Evolutionary conservation across 2,329 filamentous ascomycete species (phyloP), one percentile per base, ranked within the genome.

Genomic region (Cadophora luteo-olivacea): DNA sequence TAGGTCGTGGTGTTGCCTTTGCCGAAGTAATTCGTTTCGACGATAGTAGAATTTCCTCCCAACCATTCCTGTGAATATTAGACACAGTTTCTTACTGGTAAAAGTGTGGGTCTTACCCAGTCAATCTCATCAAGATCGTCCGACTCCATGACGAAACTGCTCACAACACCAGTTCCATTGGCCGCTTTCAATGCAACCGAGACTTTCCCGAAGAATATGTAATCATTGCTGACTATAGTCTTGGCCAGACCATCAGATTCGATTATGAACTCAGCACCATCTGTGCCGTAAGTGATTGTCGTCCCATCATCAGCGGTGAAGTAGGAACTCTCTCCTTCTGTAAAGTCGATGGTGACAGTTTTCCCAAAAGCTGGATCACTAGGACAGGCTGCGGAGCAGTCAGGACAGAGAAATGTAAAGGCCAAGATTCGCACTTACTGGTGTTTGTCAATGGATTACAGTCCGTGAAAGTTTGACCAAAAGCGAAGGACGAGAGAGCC

Each of bases 121-220:
- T 97, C 94, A 48, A 97, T 89, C 80, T 97, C 93, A 78, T 97
- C 93, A 16, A 94, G 84, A 72, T 93, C 90, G 74, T 95, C 91
- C 62, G 91, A 94, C 72, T 95, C 85, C 80, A 94, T 85, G 78
- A 97, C 94, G 75, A 96, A 89, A 71, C 91, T 88, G 77, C 89
- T 93, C 75, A 97, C 86, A 72, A 97, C 89, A 64, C 94, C 93
- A 8, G 81, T 82, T 25, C 94, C 94, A 0, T 83, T 81, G 0
- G 93, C 89, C 9, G 91, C 91, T 82, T 92, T 92, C 82, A 96
- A 85, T 74, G 86, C 84, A 67, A 94, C 85, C 80, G 94, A 92
- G 66, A 92, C 88, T 70, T 90, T 88, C 66, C 93, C 93, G 73
- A 91, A 94, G 83, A 96, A 94, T 80, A 97, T 91, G 82, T 93